These are phyloP conservation scores for Saccharomyces hybrid DNA, from an alignment of 1,139 yeast genomes.

Conservation along the genomic window DNA sequence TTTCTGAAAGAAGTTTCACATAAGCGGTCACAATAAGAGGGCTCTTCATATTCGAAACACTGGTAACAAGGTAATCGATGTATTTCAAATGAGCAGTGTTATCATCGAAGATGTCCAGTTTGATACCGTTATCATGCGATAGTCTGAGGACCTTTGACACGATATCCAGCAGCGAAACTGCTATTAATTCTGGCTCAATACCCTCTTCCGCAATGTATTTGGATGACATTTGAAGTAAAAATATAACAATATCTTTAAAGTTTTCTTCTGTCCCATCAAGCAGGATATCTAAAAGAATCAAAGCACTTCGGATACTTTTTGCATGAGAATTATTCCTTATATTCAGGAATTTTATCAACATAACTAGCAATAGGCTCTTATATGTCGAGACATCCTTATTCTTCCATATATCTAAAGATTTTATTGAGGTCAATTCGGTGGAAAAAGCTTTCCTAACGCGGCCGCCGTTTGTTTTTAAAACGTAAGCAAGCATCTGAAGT, in stretches of 20 bases:
- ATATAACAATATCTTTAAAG: slow-evolving; percentile 37
- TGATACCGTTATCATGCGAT: slow-evolving; percentile 28
- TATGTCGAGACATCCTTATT: slow-evolving; percentile 53
- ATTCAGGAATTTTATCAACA: slow-evolving; percentile 42
- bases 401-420: slow-evolving; percentile 31
- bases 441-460: slow-evolving; percentile 42
- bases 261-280: slow-evolving; percentile 51
- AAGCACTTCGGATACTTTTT: slow-evolving; percentile 32
- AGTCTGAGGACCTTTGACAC: slow-evolving; percentile 28
- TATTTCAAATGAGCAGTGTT: slow-evolving; percentile 29
- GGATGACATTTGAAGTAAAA: slow-evolving; percentile 31
- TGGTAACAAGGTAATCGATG: slow-evolving; percentile 31
- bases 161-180: slow-evolving; percentile 28
- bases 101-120: slow-evolving; percentile 29
- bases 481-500: slow-evolving; percentile 43
- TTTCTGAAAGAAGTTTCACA: slow-evolving; percentile 29
- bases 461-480: slow-evolving; percentile 42
- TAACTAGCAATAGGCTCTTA: slow-evolving; percentile 45
- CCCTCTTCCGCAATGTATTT: slow-evolving; percentile 24
- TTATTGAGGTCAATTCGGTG: slow-evolving; percentile 50
- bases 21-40: slow-evolving; percentile 29
- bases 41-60: slow-evolving; percentile 27
- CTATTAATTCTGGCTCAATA: slow-evolving; percentile 26
- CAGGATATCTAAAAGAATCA: slow-evolving; percentile 41
- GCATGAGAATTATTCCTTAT: slow-evolving; percentile 27